These are phyloP conservation scores for Penicillium sp. DNA, from an alignment of 2,329 filamentous ascomycete genomes.

Conservation along the genomic window DNA sequence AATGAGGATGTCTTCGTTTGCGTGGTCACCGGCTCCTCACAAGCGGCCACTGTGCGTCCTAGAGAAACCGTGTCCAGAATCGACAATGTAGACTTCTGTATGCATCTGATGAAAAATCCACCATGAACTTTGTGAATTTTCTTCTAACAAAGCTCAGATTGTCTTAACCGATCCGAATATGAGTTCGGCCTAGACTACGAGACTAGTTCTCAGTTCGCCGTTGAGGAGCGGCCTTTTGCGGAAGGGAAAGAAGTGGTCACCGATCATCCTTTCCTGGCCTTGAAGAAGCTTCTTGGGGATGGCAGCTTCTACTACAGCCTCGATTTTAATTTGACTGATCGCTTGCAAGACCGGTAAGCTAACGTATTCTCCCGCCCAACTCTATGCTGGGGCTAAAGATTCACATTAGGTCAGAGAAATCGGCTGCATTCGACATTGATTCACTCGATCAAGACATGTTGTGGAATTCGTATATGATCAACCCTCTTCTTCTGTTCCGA, in stretches of 20 bases:
- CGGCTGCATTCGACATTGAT: slow-evolving; percentile 81
- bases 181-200: slow-evolving; percentile 70
- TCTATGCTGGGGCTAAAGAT: slow-evolving; percentile 22
- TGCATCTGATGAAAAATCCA: slow-evolving; percentile 20
- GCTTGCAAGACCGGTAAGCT: slow-evolving; percentile 78
- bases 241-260: slow-evolving; percentile 69
- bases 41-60: slow-evolving; percentile 79
- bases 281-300: slow-evolving; percentile 89
- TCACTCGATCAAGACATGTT: slow-evolving; percentile 90
- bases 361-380: background rate
- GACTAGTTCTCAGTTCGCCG: slow-evolving; percentile 54
- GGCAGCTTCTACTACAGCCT: slow-evolving; percentile 98
- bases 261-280: slow-evolving; percentile 85
- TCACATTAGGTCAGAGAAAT: slow-evolving; percentile 66
- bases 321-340: slow-evolving; percentile 95
- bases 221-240: slow-evolving; percentile 54
- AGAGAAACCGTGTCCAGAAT: slow-evolving; percentile 91
- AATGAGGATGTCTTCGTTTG: slow-evolving; percentile 86
- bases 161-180: slow-evolving; percentile 82
- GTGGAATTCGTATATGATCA: slow-evolving; percentile 99
- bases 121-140: background rate
- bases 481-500: slow-evolving; percentile 85
- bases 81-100: slow-evolving; percentile 77
- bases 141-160: slow-evolving; percentile 57
- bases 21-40: slow-evolving; percentile 76